Conservation (phyloP, 169 alveolate species). For the Cryptosporidium tyzzeri region DNA sequence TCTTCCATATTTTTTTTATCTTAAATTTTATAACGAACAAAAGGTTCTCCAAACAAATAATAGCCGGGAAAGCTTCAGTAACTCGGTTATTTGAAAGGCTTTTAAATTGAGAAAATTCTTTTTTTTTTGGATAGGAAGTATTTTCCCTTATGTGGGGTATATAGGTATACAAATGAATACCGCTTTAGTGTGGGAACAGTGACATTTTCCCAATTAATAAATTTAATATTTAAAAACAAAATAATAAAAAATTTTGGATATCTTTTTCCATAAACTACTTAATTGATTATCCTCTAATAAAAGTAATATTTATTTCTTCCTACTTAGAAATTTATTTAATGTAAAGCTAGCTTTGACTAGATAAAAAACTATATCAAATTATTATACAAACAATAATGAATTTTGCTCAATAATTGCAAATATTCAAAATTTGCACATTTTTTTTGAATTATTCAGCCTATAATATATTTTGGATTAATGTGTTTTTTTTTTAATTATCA, state of each 20-base stretch:
- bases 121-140: slow-evolving; percentile 36
- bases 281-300: too few species aligned
- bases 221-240: neutral
- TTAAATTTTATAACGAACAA: neutral
- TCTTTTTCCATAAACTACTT: neutral
- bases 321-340: neutral
- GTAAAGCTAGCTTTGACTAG: neutral
- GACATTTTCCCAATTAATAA: neutral
- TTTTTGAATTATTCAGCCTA: neutral
- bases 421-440: too few species aligned
- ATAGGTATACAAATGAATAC: neutral
- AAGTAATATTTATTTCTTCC: neutral
- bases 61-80: neutral
- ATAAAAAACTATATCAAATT: too few species aligned
- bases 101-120: neutral
- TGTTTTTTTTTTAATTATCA: too few species aligned
- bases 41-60: slow-evolving; percentile 20
- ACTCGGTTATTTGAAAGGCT: slow-evolving; percentile 2
- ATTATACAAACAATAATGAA: too few species aligned
- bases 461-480: too few species aligned
- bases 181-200: slow-evolving; percentile 45
- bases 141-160: slow-evolving; percentile 30
- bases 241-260: neutral
- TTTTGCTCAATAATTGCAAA: too few species aligned
- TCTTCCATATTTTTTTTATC: slow-evolving; percentile 53